Percentiles rank a stretch among this genome's conserved stretches.
These are phyloP conservation scores for Pseudocercospora pini-densiflorae DNA, from an alignment of 2,329 filamentous ascomycete species.

Conservation along the genomic window DNA sequence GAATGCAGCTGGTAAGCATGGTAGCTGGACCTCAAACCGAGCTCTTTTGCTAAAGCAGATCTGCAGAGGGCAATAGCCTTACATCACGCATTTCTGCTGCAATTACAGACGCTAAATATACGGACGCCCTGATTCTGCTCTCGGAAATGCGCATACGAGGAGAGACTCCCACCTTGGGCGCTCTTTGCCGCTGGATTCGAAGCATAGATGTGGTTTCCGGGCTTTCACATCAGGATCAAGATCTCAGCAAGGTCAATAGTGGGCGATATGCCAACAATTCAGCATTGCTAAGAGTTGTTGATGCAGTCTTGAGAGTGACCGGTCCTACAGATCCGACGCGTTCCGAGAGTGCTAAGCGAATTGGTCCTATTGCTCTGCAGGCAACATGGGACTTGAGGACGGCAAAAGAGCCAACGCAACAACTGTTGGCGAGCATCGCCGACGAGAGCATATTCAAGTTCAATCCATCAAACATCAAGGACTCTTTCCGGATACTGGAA, in stretches of 20 bases:
- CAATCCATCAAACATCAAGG: constrained; percentile 44
- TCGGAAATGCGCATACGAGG: constrained; percentile 72
- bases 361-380: constrained; percentile 62
- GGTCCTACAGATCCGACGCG: constrained; percentile 59
- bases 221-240: constrained; percentile 60
- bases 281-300: constrained; percentile 64
- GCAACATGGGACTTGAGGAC: constrained; percentile 64
- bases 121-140: constrained; percentile 67
- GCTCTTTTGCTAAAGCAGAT: background rate
- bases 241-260: constrained; percentile 42
- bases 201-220: constrained; percentile 72
- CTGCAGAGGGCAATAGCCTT: constrained; percentile 63
- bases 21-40: background rate
- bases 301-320: constrained; percentile 66
- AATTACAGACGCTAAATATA: constrained; percentile 67
- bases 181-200: constrained; percentile 73
- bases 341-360: constrained; percentile 21
- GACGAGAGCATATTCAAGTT: constrained; percentile 59
- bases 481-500: constrained; percentile 63
- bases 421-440: constrained; percentile 62
- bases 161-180: constrained; percentile 69
- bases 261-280: constrained; percentile 53
- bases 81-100: constrained; percentile 70
- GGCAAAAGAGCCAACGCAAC: constrained; percentile 43
- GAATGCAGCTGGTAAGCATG: constrained; percentile 48